These are phyloP conservation scores for Sarocladium kiliense DNA, from an alignment of 2,329 filamentous ascomycete genomes.

Conservation along the genomic window DNA sequence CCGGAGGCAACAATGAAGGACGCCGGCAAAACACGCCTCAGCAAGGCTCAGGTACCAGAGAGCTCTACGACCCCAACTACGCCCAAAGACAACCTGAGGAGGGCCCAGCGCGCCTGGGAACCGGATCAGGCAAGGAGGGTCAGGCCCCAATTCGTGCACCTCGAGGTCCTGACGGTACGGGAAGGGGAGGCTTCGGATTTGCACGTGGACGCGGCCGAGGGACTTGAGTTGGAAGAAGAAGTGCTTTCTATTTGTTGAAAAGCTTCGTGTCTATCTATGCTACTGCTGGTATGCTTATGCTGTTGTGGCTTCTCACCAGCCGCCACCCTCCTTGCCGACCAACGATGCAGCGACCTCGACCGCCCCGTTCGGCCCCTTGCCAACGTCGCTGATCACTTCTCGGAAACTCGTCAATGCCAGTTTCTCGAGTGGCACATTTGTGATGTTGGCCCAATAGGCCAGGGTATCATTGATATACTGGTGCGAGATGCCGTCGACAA, in stretches of 20 bases:
- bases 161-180: slow-evolving; percentile 70
- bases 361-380: slow-evolving; percentile 65
- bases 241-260: slow-evolving; percentile 13
- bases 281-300: background rate
- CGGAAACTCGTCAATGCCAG: slow-evolving; percentile 84
- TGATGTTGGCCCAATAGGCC: slow-evolving; percentile 69
- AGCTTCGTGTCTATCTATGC: slow-evolving; percentile 3
- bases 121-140: slow-evolving; percentile 51
- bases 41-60: slow-evolving; percentile 35
- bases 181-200: slow-evolving; percentile 75
- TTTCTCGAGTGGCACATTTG: slow-evolving; percentile 64
- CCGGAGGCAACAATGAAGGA: slow-evolving; percentile 17
- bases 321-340: slow-evolving; percentile 85
- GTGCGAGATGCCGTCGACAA: slow-evolving; percentile 62
- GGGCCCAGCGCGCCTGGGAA: slow-evolving; percentile 26
- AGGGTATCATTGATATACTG: slow-evolving; percentile 63
- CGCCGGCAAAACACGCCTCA: slow-evolving; percentile 22
- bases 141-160: slow-evolving; percentile 69
- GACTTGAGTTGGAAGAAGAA: slow-evolving; percentile 22
- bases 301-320: slow-evolving; percentile 61
- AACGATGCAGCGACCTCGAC: slow-evolving; percentile 82
- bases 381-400: slow-evolving; percentile 91
- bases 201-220: slow-evolving; percentile 51
- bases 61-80: slow-evolving; percentile 76
- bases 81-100: slow-evolving; percentile 49